A percentile compares a stretch with the other conserved stretches of the same genome.
Conservation (phyloP, 2,329 filamentous ascomycete genomes). For the Arthrocladium fulminans region DNA sequence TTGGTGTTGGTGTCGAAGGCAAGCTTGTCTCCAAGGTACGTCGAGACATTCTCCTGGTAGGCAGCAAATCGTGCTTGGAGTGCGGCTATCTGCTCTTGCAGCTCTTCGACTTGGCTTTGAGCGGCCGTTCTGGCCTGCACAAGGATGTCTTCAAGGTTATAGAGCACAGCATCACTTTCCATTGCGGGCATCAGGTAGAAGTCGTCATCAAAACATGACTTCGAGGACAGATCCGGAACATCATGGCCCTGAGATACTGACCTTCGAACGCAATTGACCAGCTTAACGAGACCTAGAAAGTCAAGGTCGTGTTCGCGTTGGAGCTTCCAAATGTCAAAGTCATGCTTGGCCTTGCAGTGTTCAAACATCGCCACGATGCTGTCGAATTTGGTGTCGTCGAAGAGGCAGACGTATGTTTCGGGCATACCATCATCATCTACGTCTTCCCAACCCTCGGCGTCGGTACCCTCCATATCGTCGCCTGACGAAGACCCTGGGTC, state of each 20-base stretch:
- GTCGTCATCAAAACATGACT: conserved; percentile 62
- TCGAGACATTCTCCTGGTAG: conserved; percentile 57
- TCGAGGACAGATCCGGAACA: conserved; percentile 50
- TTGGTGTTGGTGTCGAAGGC: conserved; percentile 31
- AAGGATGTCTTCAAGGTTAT: conserved; percentile 71
- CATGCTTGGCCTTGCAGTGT: conserved; percentile 57
- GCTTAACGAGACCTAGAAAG: conserved; percentile 63
- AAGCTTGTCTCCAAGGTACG: conserved; percentile 56
- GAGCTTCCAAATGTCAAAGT: conserved; percentile 57
- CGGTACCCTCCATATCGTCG: conserved; percentile 27
- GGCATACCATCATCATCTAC: conserved; percentile 54
- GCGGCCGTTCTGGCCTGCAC: conserved; percentile 26
- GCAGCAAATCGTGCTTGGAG: conserved; percentile 55
- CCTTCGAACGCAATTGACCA: conserved; percentile 59
- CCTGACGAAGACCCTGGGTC: not conserved
- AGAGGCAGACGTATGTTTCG: conserved; percentile 57
- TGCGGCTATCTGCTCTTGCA: conserved; percentile 53
- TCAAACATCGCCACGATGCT: conserved; percentile 57
- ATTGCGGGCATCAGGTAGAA: conserved; percentile 73
- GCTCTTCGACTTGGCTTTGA: conserved; percentile 44
- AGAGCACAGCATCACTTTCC: conserved; percentile 81
- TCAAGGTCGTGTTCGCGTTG: conserved; percentile 52
- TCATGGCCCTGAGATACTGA: conserved; percentile 39
- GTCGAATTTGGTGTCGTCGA: conserved; percentile 58
- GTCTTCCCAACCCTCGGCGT: conserved; percentile 50